These are phyloP conservation scores for Pseudonectria foliicola DNA, from an alignment of 2,329 filamentous ascomycete species.

Conservation along the genomic window DNA sequence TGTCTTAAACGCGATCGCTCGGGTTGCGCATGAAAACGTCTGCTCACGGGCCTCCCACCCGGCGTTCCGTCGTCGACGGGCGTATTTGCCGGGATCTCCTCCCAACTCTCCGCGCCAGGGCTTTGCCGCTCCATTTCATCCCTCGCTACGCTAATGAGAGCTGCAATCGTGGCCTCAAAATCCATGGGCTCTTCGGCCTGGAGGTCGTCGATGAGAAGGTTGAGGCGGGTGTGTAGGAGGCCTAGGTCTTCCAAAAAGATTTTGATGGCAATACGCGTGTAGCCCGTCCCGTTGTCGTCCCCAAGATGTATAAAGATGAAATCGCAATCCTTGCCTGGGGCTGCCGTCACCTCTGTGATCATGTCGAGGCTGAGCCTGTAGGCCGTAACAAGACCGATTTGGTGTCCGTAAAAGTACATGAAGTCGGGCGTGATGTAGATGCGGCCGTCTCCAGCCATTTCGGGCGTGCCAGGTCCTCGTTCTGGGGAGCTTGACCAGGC, in stretches of 20 bases:
- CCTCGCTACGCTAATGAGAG: slow-evolving; percentile 68
- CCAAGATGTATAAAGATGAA: slow-evolving; percentile 77
- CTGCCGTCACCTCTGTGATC: slow-evolving; percentile 83
- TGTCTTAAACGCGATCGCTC: slow-evolving; percentile 29
- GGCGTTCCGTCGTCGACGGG: slow-evolving; percentile 51
- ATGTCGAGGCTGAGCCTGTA: slow-evolving; percentile 68
- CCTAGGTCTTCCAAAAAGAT: slow-evolving; percentile 84
- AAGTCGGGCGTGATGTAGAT: slow-evolving; percentile 82
- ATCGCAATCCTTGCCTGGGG: slow-evolving; percentile 85
- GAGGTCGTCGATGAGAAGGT: slow-evolving; percentile 75
- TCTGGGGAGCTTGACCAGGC: slow-evolving; percentile 61
- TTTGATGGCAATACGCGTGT: slow-evolving; percentile 77
- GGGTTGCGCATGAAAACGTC: slow-evolving; percentile 27
- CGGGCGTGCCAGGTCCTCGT: slow-evolving; percentile 33
- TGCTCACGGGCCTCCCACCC: slow-evolving; percentile 29
- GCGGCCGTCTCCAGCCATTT: slow-evolving; percentile 58
- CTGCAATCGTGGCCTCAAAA: slow-evolving; percentile 62
- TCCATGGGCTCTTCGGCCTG: slow-evolving; percentile 63
- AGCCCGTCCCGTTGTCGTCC: slow-evolving; percentile 57
- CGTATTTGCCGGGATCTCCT: slow-evolving; percentile 61
- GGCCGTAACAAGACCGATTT: slow-evolving; percentile 82
- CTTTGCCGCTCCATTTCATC: slow-evolving; percentile 51
- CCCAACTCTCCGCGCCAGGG: slow-evolving; percentile 83
- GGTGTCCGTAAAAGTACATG: slow-evolving; percentile 94
- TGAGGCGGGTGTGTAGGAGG: slow-evolving; percentile 75